A percentile compares a stretch with the other conserved stretches of the same genome.
These are phyloP conservation scores for Drosera capensis DNA, from an alignment of 148 eudicot genomes.

Conservation along the genomic window DNA sequence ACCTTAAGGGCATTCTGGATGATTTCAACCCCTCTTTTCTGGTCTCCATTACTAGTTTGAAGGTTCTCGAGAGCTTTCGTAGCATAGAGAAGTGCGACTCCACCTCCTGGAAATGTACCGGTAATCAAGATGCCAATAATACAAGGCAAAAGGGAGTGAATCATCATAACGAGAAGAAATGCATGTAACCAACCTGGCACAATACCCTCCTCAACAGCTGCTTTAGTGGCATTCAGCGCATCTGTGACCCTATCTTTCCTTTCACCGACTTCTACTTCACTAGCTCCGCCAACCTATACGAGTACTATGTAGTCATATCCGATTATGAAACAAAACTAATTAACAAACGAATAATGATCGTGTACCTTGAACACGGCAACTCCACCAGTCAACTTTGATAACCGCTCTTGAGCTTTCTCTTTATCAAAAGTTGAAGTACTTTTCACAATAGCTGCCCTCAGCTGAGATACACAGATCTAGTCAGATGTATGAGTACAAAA, in stretches of 20 bases:
- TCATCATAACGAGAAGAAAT: background rate
- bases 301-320: background rate
- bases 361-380: slow-evolving; percentile 89
- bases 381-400: slow-evolving; percentile 71
- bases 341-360: background rate
- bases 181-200: slow-evolving; percentile 46
- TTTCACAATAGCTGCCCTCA: slow-evolving; percentile 48
- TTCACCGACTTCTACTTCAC: slow-evolving; percentile 91
- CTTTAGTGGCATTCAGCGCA: slow-evolving; percentile 91
- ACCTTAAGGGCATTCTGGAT: slow-evolving; percentile 88
- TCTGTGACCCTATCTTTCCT: slow-evolving; percentile 92
- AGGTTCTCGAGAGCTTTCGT: slow-evolving; percentile 51
- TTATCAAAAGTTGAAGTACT: slow-evolving; percentile 77
- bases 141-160: background rate
- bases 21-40: slow-evolving; percentile 75
- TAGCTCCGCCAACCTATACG: slow-evolving; percentile 69
- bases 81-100: slow-evolving; percentile 89
- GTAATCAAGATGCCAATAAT: too few species aligned
- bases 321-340: background rate
- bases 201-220: slow-evolving; percentile 91
- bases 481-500: too few species aligned
- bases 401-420: slow-evolving; percentile 80
- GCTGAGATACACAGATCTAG: slow-evolving; percentile 47
- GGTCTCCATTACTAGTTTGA: slow-evolving; percentile 55
- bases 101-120: slow-evolving; percentile 52